Percentiles rank a stretch among this genome's conserved stretches.
Conservation (phyloP, 768 basidiomycete species). For the Mycena belliarum region DNA sequence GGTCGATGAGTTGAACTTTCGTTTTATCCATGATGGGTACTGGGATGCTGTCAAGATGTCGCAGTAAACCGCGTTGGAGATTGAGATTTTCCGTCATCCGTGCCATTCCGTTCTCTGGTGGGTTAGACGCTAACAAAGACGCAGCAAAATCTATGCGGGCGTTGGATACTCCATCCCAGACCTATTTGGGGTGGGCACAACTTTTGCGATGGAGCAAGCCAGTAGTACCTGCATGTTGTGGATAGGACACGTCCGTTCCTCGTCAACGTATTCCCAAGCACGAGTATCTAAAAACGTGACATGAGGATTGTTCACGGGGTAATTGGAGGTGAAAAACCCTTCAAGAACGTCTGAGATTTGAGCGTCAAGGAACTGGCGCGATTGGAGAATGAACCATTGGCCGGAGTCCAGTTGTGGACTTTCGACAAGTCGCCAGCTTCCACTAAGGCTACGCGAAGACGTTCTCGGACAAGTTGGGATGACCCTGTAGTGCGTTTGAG, state of each 20-base stretch:
- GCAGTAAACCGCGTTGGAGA: conserved; percentile 82
- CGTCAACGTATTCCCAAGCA: conserved; percentile 80
- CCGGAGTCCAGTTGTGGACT: conserved; percentile 65
- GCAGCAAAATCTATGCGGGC: conserved; percentile 75
- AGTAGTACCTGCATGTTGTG: conserved; percentile 80
- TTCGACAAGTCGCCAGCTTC: conserved; percentile 80
- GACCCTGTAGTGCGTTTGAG: conserved; percentile 45
- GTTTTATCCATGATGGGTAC: conserved; percentile 71
- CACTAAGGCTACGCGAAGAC: conserved; percentile 67
- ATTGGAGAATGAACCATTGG: conserved; percentile 66
- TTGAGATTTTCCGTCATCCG: conserved; percentile 91
- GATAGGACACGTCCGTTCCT: conserved; percentile 65
- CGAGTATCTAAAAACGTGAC: conserved; percentile 60
- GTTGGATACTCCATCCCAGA: conserved; percentile 91
- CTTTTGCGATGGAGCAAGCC: conserved; percentile 16
- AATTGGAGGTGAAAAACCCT: conserved; percentile 43
- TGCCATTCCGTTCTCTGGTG: conserved; percentile 57
- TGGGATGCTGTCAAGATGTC: conserved; percentile 53
- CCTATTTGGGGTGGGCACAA: conserved; percentile 40
- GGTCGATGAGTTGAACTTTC: conserved; percentile 70
- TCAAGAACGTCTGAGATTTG: conserved; percentile 64
- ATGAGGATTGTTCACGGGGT: neutral
- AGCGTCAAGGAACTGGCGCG: conserved; percentile 87
- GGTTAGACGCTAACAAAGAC: conserved; percentile 41
- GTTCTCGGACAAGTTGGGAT: conserved; percentile 48